Evolutionary conservation across 805 yeast species (phyloP), one percentile per base, ranked within the genome.

Genomic region (Saccharomycopsis schoenii): DNA sequence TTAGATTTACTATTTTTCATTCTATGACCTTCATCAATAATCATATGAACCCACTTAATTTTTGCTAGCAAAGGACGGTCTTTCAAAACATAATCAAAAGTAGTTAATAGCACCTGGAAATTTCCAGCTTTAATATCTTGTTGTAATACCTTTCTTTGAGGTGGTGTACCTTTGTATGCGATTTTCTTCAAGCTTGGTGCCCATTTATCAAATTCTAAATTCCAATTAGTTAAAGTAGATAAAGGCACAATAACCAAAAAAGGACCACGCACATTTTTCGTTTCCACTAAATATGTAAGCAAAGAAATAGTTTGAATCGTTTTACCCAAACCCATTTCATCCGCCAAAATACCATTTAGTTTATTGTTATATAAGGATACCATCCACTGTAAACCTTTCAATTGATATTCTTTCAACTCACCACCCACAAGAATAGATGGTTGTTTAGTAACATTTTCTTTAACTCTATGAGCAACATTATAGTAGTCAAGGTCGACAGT

Each of bases 301-400:
- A 88, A 75, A 0, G 94, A 87, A 61, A 88, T 84, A n/a, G 92
- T 83, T 71, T 88, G 96, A 81, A 68, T 77, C 73, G 99, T 93
- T 71, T 93, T 93, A 70, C 99, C 99, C 61, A 93, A 79, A 60
- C 99, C 99, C 99, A 93, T 93, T 74, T 93, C 99, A 76, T 93
- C 98, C 1, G 99, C 99, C 59, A 93, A 75, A 65, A 93, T 94
- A 76, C 99, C 99, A 71, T 93, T 93, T 68, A 93, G 80, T 71
- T 89, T 96, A 73, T 93, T 93, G 70, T 93, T 93, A 76, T 80
- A 93, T 61, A 93, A 76, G 0, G 98, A 93, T 2, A 93, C 96
- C 98, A 93, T 94, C 99, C 99, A 93, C 71, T 93, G 96, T 62
- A 93, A 78, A 69, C 99, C 99, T 72, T 89, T 89, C 60, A 94